A percentile compares a stretch with the other conserved stretches of the same genome.
Evolutionary conservation across 2,329 filamentous ascomycete genomes (phyloP).

Genomic region (Cladophialophora yegresii): DNA sequence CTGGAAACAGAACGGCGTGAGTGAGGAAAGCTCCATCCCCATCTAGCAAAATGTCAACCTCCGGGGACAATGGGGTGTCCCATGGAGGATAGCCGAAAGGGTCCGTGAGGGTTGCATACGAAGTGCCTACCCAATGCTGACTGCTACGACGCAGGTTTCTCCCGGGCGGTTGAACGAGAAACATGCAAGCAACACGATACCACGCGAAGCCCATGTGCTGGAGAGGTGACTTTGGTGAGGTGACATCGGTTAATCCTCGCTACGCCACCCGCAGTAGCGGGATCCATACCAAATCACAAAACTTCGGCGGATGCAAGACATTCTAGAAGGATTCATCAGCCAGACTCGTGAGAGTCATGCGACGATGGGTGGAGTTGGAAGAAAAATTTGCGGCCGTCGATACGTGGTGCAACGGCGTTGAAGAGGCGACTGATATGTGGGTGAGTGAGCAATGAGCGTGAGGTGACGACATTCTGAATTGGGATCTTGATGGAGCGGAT

Average conservation of each 20-base stretch:
- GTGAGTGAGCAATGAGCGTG: neutral
- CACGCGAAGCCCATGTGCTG: constrained; percentile 1
- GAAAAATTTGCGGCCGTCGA: neutral
- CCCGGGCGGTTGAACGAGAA: neutral
- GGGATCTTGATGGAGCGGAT: neutral
- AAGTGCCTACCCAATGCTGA: neutral
- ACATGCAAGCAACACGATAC: neutral
- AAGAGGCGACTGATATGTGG: neutral
- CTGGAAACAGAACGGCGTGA: neutral
- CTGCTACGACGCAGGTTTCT: neutral
- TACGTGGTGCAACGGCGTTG: neutral
- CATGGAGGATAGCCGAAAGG: neutral
- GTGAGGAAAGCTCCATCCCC: neutral
- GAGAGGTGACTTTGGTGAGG: neutral
- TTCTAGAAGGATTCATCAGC: neutral
- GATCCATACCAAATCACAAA: constrained; percentile 1
- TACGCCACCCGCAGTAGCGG: neutral
- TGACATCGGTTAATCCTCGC: neutral
- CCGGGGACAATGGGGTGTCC: neutral
- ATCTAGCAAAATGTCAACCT: neutral
- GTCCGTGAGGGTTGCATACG: neutral
- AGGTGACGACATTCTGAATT: neutral
- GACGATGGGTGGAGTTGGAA: neutral
- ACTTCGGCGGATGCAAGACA: neutral
- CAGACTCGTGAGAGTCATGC: neutral